Conservation (phyloP, 129 eudicot genomes). For the Pseudognaphalium luteoalbum region DNA sequence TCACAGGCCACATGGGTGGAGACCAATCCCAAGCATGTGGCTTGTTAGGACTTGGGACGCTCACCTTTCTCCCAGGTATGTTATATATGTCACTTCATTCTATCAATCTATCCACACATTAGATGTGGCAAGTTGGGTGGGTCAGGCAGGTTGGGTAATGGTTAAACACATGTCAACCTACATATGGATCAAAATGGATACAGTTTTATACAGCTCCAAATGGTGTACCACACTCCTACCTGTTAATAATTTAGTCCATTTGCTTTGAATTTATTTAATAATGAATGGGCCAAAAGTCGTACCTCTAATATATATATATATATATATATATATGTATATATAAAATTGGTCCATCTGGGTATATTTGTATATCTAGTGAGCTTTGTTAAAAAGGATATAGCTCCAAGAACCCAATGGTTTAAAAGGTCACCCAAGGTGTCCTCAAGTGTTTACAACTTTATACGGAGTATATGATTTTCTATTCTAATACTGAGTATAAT, state of each 20-base stretch:
- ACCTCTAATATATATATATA: not conserved
- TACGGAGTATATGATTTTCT: not conserved
- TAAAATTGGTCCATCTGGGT: not conserved
- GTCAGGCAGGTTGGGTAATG: not conserved
- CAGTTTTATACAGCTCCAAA: not conserved
- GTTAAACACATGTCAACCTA: not conserved
- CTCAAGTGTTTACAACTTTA: not conserved
- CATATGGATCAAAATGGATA: not conserved
- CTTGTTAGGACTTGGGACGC: slow-evolving; percentile 75
- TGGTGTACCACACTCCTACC: not conserved
- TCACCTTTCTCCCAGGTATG: slow-evolving; percentile 77
- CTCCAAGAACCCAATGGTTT: not conserved
- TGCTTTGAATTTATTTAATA: not conserved
- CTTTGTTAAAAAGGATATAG: slow-evolving; percentile 11
- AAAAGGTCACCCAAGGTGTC: not conserved
- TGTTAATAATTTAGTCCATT: not conserved
- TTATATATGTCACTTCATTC: not conserved
- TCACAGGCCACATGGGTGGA: slow-evolving; percentile 88
- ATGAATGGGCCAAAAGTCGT: not conserved
- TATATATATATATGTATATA: not conserved
- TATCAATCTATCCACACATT: not conserved
- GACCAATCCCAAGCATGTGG: slow-evolving; percentile 81
- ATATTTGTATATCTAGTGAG: not conserved
- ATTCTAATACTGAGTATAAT: no score
- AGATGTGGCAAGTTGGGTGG: not conserved